phyloP scores from a whole-genome alignment of 805 yeast species.

The Metschnikowia santaceciliae region DNA sequence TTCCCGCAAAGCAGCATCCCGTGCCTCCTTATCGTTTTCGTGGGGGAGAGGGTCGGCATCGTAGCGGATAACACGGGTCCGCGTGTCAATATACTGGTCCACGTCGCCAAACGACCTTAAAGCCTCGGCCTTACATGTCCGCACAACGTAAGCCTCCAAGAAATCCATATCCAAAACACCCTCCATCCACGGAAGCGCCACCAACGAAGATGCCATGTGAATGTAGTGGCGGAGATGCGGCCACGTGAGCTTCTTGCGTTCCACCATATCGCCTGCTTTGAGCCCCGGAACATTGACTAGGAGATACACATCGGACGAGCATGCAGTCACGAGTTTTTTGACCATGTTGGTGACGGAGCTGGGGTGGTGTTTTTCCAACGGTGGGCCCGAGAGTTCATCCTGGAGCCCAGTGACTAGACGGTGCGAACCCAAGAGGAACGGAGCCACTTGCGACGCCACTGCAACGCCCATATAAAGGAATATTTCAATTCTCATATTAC shows the following conservation, averaged over 20 bases:
- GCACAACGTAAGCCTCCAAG: slow-evolving; percentile 39
- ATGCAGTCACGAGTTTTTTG: slow-evolving; percentile 34
- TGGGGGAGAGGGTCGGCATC: slow-evolving; percentile 48
- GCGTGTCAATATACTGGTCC: slow-evolving; percentile 57
- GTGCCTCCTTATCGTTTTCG: slow-evolving; percentile 19
- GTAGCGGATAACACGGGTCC: slow-evolving; percentile 58
- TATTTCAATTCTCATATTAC: not conserved
- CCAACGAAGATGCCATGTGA: slow-evolving; percentile 54
- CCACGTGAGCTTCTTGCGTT: slow-evolving; percentile 36
- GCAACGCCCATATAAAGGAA: not conserved
- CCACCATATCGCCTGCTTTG: slow-evolving; percentile 25
- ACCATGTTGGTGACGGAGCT: slow-evolving; percentile 30
- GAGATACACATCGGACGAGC: slow-evolving; percentile 37
- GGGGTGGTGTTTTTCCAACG: slow-evolving; percentile 20
- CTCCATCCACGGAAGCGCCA: slow-evolving; percentile 52
- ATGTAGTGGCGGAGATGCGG: slow-evolving; percentile 48
- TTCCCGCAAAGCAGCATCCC: slow-evolving; percentile 28
- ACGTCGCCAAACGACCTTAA: slow-evolving; percentile 41
- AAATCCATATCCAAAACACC: slow-evolving; percentile 40
- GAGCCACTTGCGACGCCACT: slow-evolving; percentile 21
- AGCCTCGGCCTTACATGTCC: slow-evolving; percentile 50
- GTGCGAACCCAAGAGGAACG: slow-evolving; percentile 39
- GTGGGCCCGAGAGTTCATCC: slow-evolving; percentile 19
- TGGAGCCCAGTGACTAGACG: slow-evolving; percentile 31
- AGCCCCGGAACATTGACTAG: slow-evolving; percentile 40